Evolutionary conservation across 2,329 filamentous ascomycete species (phyloP).

Genomic region (Trichoderma koningii): DNA sequence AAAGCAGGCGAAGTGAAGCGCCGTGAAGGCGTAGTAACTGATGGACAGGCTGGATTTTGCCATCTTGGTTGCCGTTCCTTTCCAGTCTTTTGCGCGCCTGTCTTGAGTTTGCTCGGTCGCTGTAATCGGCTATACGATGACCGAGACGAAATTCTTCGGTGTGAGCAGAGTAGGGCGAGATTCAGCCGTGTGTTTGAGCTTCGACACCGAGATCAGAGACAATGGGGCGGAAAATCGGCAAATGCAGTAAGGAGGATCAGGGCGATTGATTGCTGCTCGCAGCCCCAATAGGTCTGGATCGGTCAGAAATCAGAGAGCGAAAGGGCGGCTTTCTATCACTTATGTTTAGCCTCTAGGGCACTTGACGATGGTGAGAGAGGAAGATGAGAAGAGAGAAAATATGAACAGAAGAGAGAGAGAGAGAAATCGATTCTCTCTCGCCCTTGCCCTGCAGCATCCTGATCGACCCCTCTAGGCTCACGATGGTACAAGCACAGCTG

Average conservation of each 20-base stretch:
- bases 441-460: background rate
- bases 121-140: background rate
- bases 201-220: background rate
- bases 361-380: background rate
- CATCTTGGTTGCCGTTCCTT: constrained; percentile 46
- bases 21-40: constrained; percentile 58
- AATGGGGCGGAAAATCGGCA: background rate
- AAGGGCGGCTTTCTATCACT: background rate
- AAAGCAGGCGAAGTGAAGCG: constrained; percentile 75
- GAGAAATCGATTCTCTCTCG: background rate
- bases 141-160: constrained; percentile 6
- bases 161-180: background rate
- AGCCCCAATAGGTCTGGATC: background rate
- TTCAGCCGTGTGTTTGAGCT: background rate
- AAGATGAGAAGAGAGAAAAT: background rate
- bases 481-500: background rate
- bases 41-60: constrained; percentile 47
- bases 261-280: background rate
- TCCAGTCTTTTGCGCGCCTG: constrained; percentile 42
- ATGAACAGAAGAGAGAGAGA: background rate
- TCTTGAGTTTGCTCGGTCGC: background rate
- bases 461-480: background rate
- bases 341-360: background rate
- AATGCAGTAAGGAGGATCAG: background rate
- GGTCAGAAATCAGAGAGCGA: background rate